These are phyloP conservation scores for Jacaranda mimosifolia DNA, from an alignment of 257 asterid species.

Conservation along the genomic window DNA sequence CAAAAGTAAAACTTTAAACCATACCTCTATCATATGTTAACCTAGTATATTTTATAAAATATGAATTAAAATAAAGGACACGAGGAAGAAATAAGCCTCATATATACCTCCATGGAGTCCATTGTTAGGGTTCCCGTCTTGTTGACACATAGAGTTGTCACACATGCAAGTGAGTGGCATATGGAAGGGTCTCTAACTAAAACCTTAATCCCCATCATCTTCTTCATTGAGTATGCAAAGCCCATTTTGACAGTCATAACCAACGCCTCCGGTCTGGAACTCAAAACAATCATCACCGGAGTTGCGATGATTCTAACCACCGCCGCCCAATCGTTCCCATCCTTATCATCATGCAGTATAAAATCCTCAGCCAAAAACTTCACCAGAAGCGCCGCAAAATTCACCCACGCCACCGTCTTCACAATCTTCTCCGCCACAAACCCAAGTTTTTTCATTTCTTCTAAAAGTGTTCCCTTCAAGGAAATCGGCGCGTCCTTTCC, in stretches of 20 bases:
- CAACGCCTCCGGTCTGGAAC: constrained; percentile 31
- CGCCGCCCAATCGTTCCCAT: background rate
- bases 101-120: constrained; percentile 37
- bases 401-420: constrained; percentile 12
- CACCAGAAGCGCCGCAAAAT: constrained; percentile 21
- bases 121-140: constrained; percentile 39
- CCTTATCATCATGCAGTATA: background rate
- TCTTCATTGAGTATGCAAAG: constrained; percentile 38
- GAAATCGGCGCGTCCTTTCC: constrained; percentile 43
- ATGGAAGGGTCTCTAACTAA: constrained; percentile 32
- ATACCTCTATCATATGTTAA: too few species aligned
- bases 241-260: constrained; percentile 26
- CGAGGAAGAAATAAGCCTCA: too few species aligned
- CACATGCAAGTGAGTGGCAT: constrained; percentile 32
- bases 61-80: too few species aligned
- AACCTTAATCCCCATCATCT: constrained; percentile 18
- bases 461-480: background rate
- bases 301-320: constrained; percentile 31
- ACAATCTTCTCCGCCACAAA: constrained; percentile 6
- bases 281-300: constrained; percentile 36
- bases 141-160: constrained; percentile 37
- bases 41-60: too few species aligned
- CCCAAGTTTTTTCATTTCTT: constrained; percentile 19
- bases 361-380: constrained; percentile 24
- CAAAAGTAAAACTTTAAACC: too few species aligned